Percentiles rank a stretch among this genome's conserved stretches.
phyloP scores from a whole-genome alignment of 2,329 filamentous ascomycete species.

The Davidsoniella eucalypti region DNA sequence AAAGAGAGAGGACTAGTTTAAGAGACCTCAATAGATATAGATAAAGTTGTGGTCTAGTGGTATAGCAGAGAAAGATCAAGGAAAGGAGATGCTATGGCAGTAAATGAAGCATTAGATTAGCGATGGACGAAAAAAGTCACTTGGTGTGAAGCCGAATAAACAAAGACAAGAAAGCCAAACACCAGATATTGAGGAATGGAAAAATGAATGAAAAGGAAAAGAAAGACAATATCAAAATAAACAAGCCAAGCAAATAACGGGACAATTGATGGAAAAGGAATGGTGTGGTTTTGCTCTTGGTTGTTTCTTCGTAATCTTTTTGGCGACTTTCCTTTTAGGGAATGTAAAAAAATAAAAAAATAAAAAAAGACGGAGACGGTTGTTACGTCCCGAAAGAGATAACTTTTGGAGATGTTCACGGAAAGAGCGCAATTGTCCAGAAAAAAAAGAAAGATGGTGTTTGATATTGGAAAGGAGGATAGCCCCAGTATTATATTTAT shows the following conservation, averaged over 20 bases:
- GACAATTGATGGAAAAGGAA: not conserved
- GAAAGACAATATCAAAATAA: not conserved
- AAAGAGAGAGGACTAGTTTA: not conserved
- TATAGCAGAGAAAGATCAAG: not conserved
- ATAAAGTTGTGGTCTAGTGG: too few species aligned
- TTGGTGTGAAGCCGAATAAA: not conserved
- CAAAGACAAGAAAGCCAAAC: too few species aligned
- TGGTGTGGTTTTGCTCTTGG: too few species aligned
- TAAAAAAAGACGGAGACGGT: not conserved
- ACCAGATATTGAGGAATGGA: not conserved
- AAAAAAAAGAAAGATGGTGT: too few species aligned
- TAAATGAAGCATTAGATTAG: not conserved
- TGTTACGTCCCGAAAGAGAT: not conserved
- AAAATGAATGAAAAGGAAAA: not conserved
- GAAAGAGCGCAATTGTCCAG: too few species aligned
- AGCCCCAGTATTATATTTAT: too few species aligned
- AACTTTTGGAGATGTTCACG: not conserved
- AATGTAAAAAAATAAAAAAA: slow-evolving; percentile 2
- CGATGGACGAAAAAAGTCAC: not conserved
- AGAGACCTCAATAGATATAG: too few species aligned
- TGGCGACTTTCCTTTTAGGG: not conserved
- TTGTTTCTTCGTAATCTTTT: too few species aligned
- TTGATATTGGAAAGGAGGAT: too few species aligned
- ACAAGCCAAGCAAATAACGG: not conserved
- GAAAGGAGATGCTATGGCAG: not conserved